Percentiles rank a stretch among this genome's conserved stretches.
These are phyloP conservation scores for Cladosporium colombiae DNA, from an alignment of 2,329 filamentous ascomycete species.

Conservation along the genomic window DNA sequence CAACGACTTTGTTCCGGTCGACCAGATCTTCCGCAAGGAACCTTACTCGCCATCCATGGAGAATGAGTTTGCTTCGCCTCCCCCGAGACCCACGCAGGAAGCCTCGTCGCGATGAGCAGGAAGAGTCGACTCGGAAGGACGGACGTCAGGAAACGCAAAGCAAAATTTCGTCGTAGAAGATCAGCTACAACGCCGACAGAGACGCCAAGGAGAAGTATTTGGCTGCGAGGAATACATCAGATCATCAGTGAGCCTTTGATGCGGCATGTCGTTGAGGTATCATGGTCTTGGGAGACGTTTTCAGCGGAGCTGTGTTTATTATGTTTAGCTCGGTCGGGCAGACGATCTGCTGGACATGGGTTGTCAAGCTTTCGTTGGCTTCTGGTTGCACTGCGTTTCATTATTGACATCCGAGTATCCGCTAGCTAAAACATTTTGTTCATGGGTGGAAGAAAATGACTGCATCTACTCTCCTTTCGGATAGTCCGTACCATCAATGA, in stretches of 20 bases:
- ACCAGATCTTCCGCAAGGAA: not conserved
- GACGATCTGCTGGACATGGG: not conserved
- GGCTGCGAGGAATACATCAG: not conserved
- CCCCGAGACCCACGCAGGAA: not conserved
- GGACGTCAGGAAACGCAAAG: not conserved
- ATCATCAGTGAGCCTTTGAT: not conserved
- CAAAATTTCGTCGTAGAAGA: not conserved
- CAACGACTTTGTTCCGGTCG: not conserved
- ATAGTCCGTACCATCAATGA: conserved; percentile 35
- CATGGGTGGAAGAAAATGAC: not conserved
- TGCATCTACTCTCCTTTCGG: not conserved
- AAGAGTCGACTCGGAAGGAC: not conserved
- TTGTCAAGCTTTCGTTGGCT: not conserved
- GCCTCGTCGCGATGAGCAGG: not conserved
- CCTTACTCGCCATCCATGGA: not conserved
- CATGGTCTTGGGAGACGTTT: not conserved
- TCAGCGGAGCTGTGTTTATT: not conserved
- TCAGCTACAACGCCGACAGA: not conserved
- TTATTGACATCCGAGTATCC: not conserved
- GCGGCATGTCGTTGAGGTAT: not conserved
- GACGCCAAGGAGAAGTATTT: not conserved
- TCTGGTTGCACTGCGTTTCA: not conserved
- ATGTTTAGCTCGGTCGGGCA: not conserved
- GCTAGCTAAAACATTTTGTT: not conserved
- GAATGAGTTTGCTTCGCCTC: not conserved